These are phyloP conservation scores for Lactarius evosmus DNA, from an alignment of 768 basidiomycete genomes.

Conservation along the genomic window DNA sequence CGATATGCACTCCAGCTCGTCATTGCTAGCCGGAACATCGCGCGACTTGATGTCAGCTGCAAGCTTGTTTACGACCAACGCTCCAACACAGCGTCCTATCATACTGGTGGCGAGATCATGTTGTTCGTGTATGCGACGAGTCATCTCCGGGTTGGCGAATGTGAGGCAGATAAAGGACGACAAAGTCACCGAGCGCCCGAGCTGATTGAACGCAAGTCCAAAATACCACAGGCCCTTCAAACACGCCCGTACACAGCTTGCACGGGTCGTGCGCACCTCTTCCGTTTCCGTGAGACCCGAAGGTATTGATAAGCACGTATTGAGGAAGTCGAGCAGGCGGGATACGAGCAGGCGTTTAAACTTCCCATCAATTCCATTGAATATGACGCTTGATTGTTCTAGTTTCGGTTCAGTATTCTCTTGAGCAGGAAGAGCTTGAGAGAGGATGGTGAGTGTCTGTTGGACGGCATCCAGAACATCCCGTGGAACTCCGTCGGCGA, in stretches of 20 bases:
- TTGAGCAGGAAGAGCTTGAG: not conserved
- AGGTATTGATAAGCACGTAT: no score
- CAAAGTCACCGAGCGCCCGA: no score
- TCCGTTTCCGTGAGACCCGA: no score
- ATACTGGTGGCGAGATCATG: not conserved
- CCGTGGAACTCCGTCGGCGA: not conserved
- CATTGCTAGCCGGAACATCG: not conserved
- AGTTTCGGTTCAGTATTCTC: not conserved
- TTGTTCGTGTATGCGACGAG: not conserved
- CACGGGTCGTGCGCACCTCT: not conserved
- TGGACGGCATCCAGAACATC: slow-evolving; percentile 5
- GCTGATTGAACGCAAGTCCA: not conserved
- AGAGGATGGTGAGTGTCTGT: not conserved
- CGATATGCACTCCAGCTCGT: not conserved
- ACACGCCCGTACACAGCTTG: not conserved
- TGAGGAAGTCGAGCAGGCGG: no score
- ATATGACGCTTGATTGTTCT: no score
- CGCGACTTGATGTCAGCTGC: not conserved
- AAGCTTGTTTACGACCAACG: not conserved
- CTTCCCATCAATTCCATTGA: not conserved
- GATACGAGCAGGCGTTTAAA: no score
- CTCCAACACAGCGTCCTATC: not conserved
- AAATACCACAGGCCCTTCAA: not conserved
- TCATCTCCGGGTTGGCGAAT: no score
- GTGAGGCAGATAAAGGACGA: no score